phyloP scores from a whole-genome alignment of 495 filamentous ascomycete species.

The Aspergillus sclerotioniger region DNA sequence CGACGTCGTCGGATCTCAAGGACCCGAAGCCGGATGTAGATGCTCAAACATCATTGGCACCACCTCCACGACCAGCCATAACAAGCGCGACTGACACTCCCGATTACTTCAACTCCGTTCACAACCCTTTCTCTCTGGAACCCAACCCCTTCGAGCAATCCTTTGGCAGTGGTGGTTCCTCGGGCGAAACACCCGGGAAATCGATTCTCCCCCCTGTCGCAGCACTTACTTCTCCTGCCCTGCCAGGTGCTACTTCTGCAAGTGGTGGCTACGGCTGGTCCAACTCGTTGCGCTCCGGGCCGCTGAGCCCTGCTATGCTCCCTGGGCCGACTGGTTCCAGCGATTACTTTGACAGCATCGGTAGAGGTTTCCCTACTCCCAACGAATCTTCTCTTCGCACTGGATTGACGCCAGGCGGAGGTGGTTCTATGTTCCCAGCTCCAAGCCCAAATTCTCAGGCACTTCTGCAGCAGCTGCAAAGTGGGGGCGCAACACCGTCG shows the following conservation, averaged over 20 bases:
- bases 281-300: constrained; percentile 85
- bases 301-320: constrained; percentile 96
- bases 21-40: constrained; percentile 42
- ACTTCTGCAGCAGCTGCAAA: constrained; percentile 73
- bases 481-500: constrained; percentile 79
- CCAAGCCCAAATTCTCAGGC: constrained; percentile 84
- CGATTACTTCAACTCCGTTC: constrained; percentile 72
- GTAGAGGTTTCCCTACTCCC: constrained; percentile 87
- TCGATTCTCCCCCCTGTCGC: constrained; percentile 89
- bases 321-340: constrained; percentile 74
- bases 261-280: constrained; percentile 70
- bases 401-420: constrained; percentile 90
- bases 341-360: constrained; percentile 80
- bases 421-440: constrained; percentile 95
- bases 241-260: constrained; percentile 66
- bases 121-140: constrained; percentile 71
- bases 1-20: constrained; percentile 40
- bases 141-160: constrained; percentile 97
- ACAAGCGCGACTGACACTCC: constrained; percentile 57
- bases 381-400: constrained; percentile 95
- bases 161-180: constrained; percentile 61
- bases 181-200: constrained; percentile 81
- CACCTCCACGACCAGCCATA: constrained; percentile 72
- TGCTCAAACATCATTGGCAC: constrained; percentile 60
- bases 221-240: constrained; percentile 83